Base-by-base conservation (phyloP, 2,329 filamentous ascomycete genomes). In the Colletotrichum neosansevieriae region DNA sequence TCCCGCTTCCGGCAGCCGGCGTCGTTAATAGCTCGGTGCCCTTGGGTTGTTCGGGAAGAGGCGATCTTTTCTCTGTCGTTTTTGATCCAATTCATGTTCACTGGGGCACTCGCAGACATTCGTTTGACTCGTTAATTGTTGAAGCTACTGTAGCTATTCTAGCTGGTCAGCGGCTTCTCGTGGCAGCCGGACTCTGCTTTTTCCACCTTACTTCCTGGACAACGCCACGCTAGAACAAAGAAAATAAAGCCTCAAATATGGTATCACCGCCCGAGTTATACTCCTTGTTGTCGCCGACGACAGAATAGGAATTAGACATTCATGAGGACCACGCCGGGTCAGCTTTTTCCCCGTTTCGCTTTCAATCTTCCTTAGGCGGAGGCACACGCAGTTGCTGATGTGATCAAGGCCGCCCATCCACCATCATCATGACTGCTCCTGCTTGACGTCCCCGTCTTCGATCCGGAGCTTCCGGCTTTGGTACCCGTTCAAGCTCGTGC, bases 401-500 rank as follows among this genome's bases (percentile, higher is more conserved):
- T 29, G 7, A 36, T 21, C 45, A 15, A 10, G 2, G 15, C 50
- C 32, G 10, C 50, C 29, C 19, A 12, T 54, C 34, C 34, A 6
- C 56, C 50, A 19, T 61, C 45, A 63, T 69, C 72, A 70, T 73
- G 70, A 67, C 71, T 74, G 57, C 66, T 72, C 74, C 63, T 76
- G 62, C 15, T 61, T 58, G 72, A 7, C 69, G 69, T 38, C 70
- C 66, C 69, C 57, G 24, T 69, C 47, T 10, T 56, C 69, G 51
- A 67, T 17, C 15, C 60, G 74, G 74, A 73, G 74, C 75, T 78
- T 81, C 63, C 80, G 79, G 70, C 71, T 80, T 61, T 81, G 78
- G 70, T 85, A 86, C 15, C 79, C 81, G n/a, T 79, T 74, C 72
- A 87, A 77, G 73, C 84, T 88, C 29, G 81, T 81, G 64, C 83